Conservation (phyloP, 345 rosid species). For the Salix caprea region DNA sequence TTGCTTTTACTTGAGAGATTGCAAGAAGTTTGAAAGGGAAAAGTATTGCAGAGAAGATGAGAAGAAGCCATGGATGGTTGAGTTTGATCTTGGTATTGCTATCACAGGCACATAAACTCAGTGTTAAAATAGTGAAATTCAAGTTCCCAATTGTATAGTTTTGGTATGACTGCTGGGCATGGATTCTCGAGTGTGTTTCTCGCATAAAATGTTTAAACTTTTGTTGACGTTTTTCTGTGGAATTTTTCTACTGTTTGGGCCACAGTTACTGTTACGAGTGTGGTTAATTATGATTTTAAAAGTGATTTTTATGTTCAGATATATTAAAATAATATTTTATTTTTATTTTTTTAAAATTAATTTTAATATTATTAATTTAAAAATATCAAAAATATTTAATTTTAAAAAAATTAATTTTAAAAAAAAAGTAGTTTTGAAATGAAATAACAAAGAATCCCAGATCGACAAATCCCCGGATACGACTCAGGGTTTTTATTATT, state of each 20-base stretch:
- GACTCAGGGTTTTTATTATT: too few species aligned
- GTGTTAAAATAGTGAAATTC: background rate
- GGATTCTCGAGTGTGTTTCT: background rate
- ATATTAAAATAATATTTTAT: too few species aligned
- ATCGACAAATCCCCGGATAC: too few species aligned
- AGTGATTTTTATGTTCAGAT: too few species aligned
- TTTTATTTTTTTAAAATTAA: too few species aligned
- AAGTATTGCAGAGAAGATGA: slow-evolving; percentile 44
- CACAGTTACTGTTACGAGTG: too few species aligned
- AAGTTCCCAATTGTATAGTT: background rate
- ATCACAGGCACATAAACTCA: background rate
- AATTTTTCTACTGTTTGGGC: background rate
- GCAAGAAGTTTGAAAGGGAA: slow-evolving; percentile 20
- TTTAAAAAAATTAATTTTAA: too few species aligned
- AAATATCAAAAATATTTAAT: too few species aligned
- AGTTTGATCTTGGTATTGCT: background rate
- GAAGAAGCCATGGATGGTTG: slow-evolving; percentile 40
- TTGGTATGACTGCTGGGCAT: background rate
- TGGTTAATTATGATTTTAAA: too few species aligned
- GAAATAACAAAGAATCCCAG: too few species aligned
- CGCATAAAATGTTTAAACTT: background rate
- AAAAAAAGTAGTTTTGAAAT: too few species aligned
- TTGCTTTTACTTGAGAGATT: slow-evolving; percentile 27
- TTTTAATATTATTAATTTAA: too few species aligned
- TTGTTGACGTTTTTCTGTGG: background rate